Base-by-base conservation (phyloP, 2,329 filamentous ascomycete species). In the Penicillium sp. region DNA sequence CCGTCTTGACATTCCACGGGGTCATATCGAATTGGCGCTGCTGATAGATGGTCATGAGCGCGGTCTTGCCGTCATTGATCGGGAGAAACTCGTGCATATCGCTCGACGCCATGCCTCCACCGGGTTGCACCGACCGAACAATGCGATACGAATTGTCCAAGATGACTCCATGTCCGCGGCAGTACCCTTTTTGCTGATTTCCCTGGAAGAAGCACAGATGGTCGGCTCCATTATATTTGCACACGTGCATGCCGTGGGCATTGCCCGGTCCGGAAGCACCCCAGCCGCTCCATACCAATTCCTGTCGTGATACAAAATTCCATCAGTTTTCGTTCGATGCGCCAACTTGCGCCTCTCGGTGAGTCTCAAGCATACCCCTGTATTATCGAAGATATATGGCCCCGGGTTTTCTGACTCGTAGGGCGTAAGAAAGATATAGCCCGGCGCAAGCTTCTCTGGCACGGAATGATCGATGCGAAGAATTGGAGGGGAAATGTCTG, bases 161-260 rank as follows among this genome's bases (percentile, higher is more conserved):
- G 58, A 84, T 84, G 22, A 83, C 73, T 42, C 81, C 81, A 73
- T 83, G 81, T 5, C 82, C 82, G 43, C 80, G 75, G 31, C 80
- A 81, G 59, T 82, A 84, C 31, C 81, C 81, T 55, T 80, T 79
- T 60, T 82, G 79, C 61, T 84, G 81, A 55, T 78, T 75, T 37
- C 81, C 81, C 59, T 82, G 78, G 69, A 82, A 83, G 69, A 80
- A 83, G 67, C 81, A 83, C n/a, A 84, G 66, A 63, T 84, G 82
- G 49, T 80, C 75, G 57, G 72, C 71, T 14, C 78, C 80, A 28
- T 80, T 75, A 71, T 82, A 83, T 45, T 74, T 66, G 68, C 82
- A 84, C 35, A 81, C 79, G 60, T 80, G 79, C 57, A 81, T 76
- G 55, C 77, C 77, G 65, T 83, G 81, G 39, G 77, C 76, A 55